Evolutionary conservation across 352 stramenopile genomes (phyloP), one percentile per base, ranked within the genome.

Genomic region (Blastocystis sp.): DNA sequence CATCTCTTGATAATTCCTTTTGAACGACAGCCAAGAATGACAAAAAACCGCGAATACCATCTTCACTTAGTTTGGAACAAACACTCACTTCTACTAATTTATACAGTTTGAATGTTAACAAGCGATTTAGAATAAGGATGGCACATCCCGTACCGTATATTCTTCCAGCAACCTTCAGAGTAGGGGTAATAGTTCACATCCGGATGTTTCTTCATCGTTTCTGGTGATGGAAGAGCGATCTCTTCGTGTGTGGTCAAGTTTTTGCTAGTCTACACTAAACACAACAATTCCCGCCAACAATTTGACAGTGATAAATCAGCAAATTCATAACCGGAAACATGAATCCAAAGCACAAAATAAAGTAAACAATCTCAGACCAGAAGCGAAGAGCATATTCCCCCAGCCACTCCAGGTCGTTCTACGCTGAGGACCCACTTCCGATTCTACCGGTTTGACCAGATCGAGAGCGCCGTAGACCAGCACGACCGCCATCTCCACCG

Each of bases 401-500:
- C 2, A 18, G 15, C 20, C 4, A n/a, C 6, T 66, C 15, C 20
- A 45, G 50, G 3, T 20, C 41, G 20, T 84, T 47, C 50, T 66
- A 47, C 29, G 2, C 53, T 62, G 5, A 62, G 20, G 13, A 7
- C 18, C 4, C 23, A 20, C 29, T 37, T 15, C n/a, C 41, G 29
- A 11, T n/a, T n/a, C 29, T 15, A 80, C 70, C 20, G 45, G 18
- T 63, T n/a, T 62, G 20, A 80, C 9, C n/a, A 41, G 41, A 6
- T 15, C 20, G 26, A 62, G 13, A 23, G 45, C 4, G 13, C 34
- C 4, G 29, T 47, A 18, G 6, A 45, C 45, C 1, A 84, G 29
- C 75, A 94, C 93, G 13, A 95, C 92, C 91, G 96, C 95, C 9
- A 96, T 90, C 23, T 96, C 77, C 91, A 96, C 96, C 73, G 95